These are phyloP conservation scores for Neurospora terricola DNA, from an alignment of 495 filamentous ascomycete genomes.

Conservation along the genomic window DNA sequence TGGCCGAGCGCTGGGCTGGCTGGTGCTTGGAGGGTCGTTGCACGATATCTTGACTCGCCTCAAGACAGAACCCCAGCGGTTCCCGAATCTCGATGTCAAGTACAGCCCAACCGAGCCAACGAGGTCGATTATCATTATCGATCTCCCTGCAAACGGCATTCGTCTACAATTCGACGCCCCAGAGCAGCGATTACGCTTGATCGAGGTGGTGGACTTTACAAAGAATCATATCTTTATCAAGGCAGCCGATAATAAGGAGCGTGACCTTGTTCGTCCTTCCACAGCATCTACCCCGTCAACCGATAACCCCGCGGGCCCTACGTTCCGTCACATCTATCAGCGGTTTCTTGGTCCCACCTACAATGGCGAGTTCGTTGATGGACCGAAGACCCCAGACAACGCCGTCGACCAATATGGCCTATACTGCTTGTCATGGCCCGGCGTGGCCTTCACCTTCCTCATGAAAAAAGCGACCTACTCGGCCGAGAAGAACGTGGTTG, in stretches of 20 bases:
- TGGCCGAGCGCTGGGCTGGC: constrained; percentile 65
- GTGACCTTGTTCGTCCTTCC: constrained; percentile 63
- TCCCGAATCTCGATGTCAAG: constrained; percentile 71
- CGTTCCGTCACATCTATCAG: constrained; percentile 86
- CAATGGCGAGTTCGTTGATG: constrained; percentile 70
- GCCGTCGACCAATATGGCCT: constrained; percentile 27
- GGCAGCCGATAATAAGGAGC: constrained; percentile 58
- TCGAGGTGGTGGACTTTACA: constrained; percentile 88
- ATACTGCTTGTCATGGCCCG: constrained; percentile 88
- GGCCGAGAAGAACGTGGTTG: constrained; percentile 73
- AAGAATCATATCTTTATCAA: constrained; percentile 77
- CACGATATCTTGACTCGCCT: constrained; percentile 78
- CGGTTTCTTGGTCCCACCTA: constrained; percentile 85
- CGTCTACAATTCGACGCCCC: constrained; percentile 88
- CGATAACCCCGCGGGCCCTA: constrained; percentile 51
- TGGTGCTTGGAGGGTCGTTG: constrained; percentile 80
- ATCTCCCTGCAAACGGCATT: constrained; percentile 73
- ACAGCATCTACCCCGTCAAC: constrained; percentile 25
- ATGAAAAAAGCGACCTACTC: constrained; percentile 69
- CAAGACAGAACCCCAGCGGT: constrained; percentile 71
- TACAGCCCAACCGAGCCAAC: constrained; percentile 66
- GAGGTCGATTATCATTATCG: constrained; percentile 57
- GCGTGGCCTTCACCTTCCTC: constrained; percentile 84
- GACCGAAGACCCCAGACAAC: constrained; percentile 15
- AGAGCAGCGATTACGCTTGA: constrained; percentile 80